Base-by-base conservation (phyloP, 768 basidiomycete species). In the Leccinum disarticulatum region DNA sequence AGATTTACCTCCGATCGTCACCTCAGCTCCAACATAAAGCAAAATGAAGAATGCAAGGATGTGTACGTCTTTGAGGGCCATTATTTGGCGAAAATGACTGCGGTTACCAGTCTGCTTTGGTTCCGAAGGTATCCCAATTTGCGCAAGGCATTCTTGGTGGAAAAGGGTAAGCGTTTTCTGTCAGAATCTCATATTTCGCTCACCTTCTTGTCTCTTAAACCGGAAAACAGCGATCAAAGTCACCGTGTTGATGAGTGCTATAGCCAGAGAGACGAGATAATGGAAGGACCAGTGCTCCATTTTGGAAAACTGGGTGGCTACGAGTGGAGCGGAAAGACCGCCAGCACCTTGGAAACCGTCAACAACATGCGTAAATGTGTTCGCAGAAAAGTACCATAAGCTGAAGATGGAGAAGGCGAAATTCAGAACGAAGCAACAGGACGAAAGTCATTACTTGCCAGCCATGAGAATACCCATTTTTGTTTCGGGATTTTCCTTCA, bases 401-500 rank as follows among this genome's bases (percentile, higher is more conserved):
- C 57, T 62, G 50, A 6, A 43, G 17, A 27, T 14, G 41, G 11
- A 30, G 4, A 33, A 2, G 2, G 38, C 5, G 15, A 50, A n/a
- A 55, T 10, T 60, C 10, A 53, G 57, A 10, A 56, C 8, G 7
- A 10, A 19, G 10, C 10, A 30, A 8, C 53, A 7, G 0, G 30
- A 33, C 4, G 13, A 48, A 33, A 15, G n/a, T 1, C 28, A 48
- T 15, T 10, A 48, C 58, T 64, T 59, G 54, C 71, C 56, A 48
- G 80, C 77, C 86, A 63, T 88, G 86, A 89, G 65, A 17, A 91
- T 52, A 6, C 88, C 84, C 86, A 92, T 89, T 68, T 90, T 90
- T 0, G 76, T 68, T 58, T 84, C 80, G 0, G 84, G 69, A 50
- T 84, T 80, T n/a, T 80, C 74, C 61, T 79, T 79, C 6, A 89